A percentile compares a stretch with the other conserved stretches of the same genome.
Evolutionary conservation across 352 stramenopile genomes (phyloP).

Genomic region (Phytophthora litchii): DNA sequence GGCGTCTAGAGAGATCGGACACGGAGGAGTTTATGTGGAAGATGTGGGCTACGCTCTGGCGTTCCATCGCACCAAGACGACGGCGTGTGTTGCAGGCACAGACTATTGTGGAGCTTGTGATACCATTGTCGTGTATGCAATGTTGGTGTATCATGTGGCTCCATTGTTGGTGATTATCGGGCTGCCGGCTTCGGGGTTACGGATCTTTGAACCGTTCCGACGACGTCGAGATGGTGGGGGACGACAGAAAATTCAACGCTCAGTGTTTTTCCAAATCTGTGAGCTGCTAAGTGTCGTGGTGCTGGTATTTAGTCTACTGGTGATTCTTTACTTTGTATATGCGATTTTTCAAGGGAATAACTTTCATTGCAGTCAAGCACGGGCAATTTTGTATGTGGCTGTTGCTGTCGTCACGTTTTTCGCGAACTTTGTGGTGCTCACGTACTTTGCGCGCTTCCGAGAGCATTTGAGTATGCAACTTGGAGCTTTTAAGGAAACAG

Average conservation of each 20-base stretch:
- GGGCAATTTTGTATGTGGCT: slow-evolving; percentile 48
- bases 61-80: slow-evolving; percentile 49
- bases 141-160: slow-evolving; percentile 71
- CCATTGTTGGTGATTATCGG: slow-evolving; percentile 67
- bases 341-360: slow-evolving; percentile 67
- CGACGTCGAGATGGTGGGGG: slow-evolving; percentile 35
- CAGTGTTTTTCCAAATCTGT: slow-evolving; percentile 78
- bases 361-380: slow-evolving; percentile 60
- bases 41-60: slow-evolving; percentile 44
- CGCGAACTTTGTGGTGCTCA: slow-evolving; percentile 68
- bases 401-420: slow-evolving; percentile 59
- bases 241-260: slow-evolving; percentile 71
- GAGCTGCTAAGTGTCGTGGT: slow-evolving; percentile 69
- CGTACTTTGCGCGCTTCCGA: slow-evolving; percentile 83
- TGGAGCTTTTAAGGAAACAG: slow-evolving; percentile 80
- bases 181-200: slow-evolving; percentile 62
- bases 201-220: slow-evolving; percentile 76
- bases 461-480: slow-evolving; percentile 89
- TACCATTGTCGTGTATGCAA: slow-evolving; percentile 66
- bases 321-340: slow-evolving; percentile 73
- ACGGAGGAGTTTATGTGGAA: slow-evolving; percentile 58
- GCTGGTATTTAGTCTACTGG: slow-evolving; percentile 50
- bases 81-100: slow-evolving; percentile 23
- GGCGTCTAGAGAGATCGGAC: slow-evolving; percentile 32
- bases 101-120: slow-evolving; percentile 63